Base-by-base conservation (phyloP, 2,329 filamentous ascomycete species). In the Fusarium burgessii region DNA sequence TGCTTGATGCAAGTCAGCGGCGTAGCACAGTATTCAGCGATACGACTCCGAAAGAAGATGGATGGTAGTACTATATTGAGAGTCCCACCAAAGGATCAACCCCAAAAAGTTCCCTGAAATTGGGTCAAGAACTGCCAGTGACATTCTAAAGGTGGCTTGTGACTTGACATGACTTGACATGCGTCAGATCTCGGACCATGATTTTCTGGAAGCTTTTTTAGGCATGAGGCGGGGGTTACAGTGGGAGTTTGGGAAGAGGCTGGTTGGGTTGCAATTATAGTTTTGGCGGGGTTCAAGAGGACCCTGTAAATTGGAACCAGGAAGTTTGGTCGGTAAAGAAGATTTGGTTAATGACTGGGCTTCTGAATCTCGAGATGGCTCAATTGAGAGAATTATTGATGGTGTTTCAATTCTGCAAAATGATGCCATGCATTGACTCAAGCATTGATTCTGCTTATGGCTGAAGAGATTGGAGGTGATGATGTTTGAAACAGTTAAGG, bases 141-240 rank as follows among this genome's bases (percentile, higher is more conserved):
- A 36, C 33, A 38, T 25, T 33, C n/a, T 13, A 33, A 23, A 12
- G 23, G 40, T 47, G 35, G 43, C 35, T 49, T 42, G 42, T 20
- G 38, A 20, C 38, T 40, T 20, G 38, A 40, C 18, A 20, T 40
- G 38, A 20, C 46, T 14, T 36, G 49, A n/a, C 23, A 50, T 60
- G 55, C 29, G 25, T 42, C 60, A 46, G 46, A 54, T 45, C 25
- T 29, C 13, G 6, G 52, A 23, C 40, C 54, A 57, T 57, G 43
- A 38, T 61, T 64, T 67, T 64, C 52, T 58, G 43, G 66, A 71
- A 57, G 56, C 29, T 23, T 49, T 57, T 56, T 58, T 58, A 58
- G n/a, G 62, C 27, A 43, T 45, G 36, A 43, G 33, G 54, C 25
- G 58, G 60, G 63, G 52, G 51, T 35, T 35, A 47, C 43, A 49